These are phyloP conservation scores for Kwoniella heveanensis DNA, from an alignment of 768 basidiomycete genomes.

Conservation along the genomic window DNA sequence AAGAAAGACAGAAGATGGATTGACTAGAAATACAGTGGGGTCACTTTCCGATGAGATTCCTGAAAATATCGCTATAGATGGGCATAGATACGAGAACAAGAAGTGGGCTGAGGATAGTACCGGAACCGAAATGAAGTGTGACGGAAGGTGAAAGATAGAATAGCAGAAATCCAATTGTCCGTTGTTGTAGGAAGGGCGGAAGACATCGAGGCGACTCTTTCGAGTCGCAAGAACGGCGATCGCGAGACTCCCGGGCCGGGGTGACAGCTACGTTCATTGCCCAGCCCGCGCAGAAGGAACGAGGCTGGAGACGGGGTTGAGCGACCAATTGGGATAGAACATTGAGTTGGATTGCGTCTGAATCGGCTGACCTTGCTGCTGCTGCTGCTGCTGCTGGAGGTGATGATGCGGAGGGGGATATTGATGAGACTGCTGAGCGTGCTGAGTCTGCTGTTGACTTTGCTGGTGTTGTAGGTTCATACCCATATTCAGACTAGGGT, in stretches of 20 bases:
- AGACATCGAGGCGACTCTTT: too few relatives aligned
- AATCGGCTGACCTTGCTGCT: background rate
- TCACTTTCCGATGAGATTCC: background rate
- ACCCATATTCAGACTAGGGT: background rate
- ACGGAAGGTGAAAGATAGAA: too few relatives aligned
- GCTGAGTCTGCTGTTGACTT: background rate
- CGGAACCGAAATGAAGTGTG: too few relatives aligned
- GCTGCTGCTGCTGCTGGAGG: background rate
- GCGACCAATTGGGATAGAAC: constrained; percentile 18
- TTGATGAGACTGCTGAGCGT: background rate
- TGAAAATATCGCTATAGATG: too few relatives aligned
- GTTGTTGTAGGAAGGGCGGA: too few relatives aligned
- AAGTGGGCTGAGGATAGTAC: background rate
- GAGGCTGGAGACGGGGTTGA: background rate
- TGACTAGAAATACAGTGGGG: background rate
- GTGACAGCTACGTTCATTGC: background rate
- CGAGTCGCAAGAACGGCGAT: too few relatives aligned
- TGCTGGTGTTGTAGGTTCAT: background rate
- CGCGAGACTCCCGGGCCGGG: too few relatives aligned
- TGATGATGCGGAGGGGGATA: background rate
- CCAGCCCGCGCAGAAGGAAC: background rate
- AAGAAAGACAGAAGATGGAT: background rate
- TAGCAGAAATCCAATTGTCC: too few relatives aligned
- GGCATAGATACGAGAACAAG: too few relatives aligned
- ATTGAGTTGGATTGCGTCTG: constrained; percentile 18